phyloP scores from a whole-genome alignment of 2,329 filamentous ascomycete species.

The Aspergillus neoniger region DNA sequence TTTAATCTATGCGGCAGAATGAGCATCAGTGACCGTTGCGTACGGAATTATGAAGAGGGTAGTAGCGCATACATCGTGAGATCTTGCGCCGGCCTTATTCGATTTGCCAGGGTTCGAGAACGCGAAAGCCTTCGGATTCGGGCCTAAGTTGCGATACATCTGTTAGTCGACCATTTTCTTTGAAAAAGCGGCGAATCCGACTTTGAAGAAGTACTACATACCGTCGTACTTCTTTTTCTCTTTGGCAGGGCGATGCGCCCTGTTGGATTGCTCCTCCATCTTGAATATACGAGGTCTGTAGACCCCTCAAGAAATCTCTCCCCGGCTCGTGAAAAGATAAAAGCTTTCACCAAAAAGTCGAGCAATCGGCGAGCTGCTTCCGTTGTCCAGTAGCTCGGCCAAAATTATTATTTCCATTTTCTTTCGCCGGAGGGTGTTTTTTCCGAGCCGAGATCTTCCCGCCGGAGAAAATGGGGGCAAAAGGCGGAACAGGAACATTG shows the following conservation, averaged over 20 bases:
- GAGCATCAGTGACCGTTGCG: constrained; percentile 17
- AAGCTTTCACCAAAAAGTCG: constrained; percentile 17
- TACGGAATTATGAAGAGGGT: neutral
- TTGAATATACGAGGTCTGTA: constrained; percentile 34
- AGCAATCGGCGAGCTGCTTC: constrained; percentile 17
- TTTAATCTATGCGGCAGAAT: constrained; percentile 65
- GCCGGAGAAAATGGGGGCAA: constrained; percentile 17
- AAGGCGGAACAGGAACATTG: neutral
- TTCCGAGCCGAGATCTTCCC: constrained; percentile 21
- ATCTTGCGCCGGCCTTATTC: constrained; percentile 64
- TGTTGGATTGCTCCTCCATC: constrained; percentile 83
- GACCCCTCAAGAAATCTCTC: constrained; percentile 26
- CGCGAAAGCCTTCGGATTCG: constrained; percentile 88
- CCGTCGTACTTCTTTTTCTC: constrained; percentile 78
- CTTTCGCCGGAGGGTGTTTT: constrained; percentile 31
- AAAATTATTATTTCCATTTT: constrained; percentile 38
- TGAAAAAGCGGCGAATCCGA: neutral
- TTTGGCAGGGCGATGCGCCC: constrained; percentile 82
- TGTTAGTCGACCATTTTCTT: constrained; percentile 11
- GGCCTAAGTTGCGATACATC: constrained; percentile 49
- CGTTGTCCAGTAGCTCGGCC: constrained; percentile 21
- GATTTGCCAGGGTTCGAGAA: constrained; percentile 79
- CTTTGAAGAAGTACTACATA: constrained; percentile 38
- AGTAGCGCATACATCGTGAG: constrained; percentile 53
- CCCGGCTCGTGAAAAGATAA: constrained; percentile 15